Evolutionary conservation across 2,329 filamentous ascomycete species (phyloP).

Genomic region (Botrytis pseudocinerea): DNA sequence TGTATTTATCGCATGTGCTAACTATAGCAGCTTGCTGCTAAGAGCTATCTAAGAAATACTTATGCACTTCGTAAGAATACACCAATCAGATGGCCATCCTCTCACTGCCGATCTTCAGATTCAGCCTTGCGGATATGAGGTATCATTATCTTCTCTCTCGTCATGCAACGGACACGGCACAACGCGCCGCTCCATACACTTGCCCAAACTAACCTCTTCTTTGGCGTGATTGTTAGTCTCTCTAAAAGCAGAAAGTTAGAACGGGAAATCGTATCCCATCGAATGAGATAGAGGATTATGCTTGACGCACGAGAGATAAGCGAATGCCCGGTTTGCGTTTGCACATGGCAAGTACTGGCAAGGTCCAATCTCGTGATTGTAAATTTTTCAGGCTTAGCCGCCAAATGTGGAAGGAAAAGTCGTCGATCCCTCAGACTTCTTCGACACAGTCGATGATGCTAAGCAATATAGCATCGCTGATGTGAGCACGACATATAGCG

Average conservation of each 20-base stretch:
- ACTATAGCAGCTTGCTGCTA: neutral
- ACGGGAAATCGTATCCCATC: neutral
- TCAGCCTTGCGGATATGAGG: slow-evolving; percentile 14
- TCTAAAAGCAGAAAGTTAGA: neutral
- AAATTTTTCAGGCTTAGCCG: neutral
- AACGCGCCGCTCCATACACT: neutral
- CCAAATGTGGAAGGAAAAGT: neutral
- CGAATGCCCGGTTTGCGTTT: neutral
- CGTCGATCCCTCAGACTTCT: neutral
- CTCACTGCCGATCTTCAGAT: neutral
- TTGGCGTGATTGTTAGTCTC: neutral
- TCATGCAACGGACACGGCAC: neutral
- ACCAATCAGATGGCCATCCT: neutral
- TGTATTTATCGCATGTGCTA: neutral
- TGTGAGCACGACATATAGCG: neutral
- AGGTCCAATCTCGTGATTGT: neutral
- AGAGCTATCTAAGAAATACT: neutral
- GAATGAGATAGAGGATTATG: neutral
- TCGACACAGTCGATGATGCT: neutral
- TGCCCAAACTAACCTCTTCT: neutral
- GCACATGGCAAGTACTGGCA: too few species aligned
- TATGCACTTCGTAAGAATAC: neutral
- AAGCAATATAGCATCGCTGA: slow-evolving; percentile 12
- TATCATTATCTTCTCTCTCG: neutral
- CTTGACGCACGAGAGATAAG: neutral